Evolutionary conservation across 1,284 basidiomycete species (phyloP), one percentile per base, ranked within the genome.

Genomic region (Fistulinella cinereoalba): DNA sequence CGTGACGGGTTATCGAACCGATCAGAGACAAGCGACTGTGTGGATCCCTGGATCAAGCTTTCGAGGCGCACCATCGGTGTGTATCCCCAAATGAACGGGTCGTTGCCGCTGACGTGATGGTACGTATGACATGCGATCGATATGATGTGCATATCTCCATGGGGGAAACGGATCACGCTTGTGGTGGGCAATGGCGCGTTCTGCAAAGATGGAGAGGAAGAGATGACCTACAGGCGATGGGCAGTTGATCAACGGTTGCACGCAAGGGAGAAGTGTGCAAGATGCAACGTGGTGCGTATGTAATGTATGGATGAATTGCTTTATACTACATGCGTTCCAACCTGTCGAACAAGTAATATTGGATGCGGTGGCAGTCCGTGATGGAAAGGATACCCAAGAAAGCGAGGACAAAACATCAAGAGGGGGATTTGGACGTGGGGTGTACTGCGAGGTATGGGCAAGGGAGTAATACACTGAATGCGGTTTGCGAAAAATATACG

Each of bases 241-340:
- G 18, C 37, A 32, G 34, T 33, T 24, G 41, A 47, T 39, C 27
- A 29, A 45, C 12, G 24, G 47, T 38, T 37, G 38, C 19, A 23
- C 36, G 41, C 40, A 24, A 48, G 44, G 41, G 41, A 39, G 41
- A 38, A 46, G 36, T 49, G 47, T 53, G 58, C 53, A 64, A 50
- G 45, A 57, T 45, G 29, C 44, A 34, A 57, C 44, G 54, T 41
- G 48, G 43, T 48, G 52, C n/a, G 52, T 50, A 51, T 50, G 56
- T 65, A 55, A 56, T 34, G 50, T 64, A 62, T 37, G 47, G 44
- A 51, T 62, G 62, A 56, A 44, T 47, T 46, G 46, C 28, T 43
- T 24, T 65, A 57, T 61, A 63, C 48, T 61, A 61, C 62, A 61
- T 63, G 61, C 52, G 45, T 60, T 65, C 59, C 62, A 61, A 55